Conservation (phyloP, 352 stramenopile genomes). For the Globisporangium barbulae region DNA sequence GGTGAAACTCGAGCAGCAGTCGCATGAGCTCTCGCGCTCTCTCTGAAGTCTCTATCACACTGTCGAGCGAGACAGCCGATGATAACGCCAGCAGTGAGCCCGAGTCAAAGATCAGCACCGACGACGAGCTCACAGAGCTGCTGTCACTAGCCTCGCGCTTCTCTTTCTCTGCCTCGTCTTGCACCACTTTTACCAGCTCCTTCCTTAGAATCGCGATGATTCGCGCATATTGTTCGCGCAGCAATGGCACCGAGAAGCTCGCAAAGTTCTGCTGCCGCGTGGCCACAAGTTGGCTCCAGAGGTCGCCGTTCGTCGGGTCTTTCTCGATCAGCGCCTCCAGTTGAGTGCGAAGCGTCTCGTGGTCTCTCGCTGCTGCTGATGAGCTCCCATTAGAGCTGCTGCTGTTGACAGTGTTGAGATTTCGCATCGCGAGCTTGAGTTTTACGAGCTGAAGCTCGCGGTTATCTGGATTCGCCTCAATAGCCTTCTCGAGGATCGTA, state of each 20-base stretch:
- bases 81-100: conserved; percentile 25
- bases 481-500: conserved; percentile 53
- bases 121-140: background rate
- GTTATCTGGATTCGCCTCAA: conserved; percentile 44
- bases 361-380: conserved; percentile 6
- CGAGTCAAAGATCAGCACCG: conserved; percentile 25
- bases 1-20: conserved; percentile 44
- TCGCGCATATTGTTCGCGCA: conserved; percentile 70
- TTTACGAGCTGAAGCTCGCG: conserved; percentile 40
- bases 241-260: conserved; percentile 59
- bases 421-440: conserved; percentile 46
- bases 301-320: conserved; percentile 39
- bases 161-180: conserved; percentile 1
- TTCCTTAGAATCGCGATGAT: conserved; percentile 48
- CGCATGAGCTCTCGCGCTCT: background rate
- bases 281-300: conserved; percentile 62
- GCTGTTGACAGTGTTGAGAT: background rate
- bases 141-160: background rate
- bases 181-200: conserved; percentile 19
- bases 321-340: conserved; percentile 52
- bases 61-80: background rate
- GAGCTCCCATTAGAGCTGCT: background rate
- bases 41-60: background rate
- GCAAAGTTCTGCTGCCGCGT: conserved; percentile 60
- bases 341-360: conserved; percentile 27